Percentiles rank a stretch among this genome's conserved stretches.
Conservation (phyloP, 345 rosid genomes). For the Salix caprea region DNA sequence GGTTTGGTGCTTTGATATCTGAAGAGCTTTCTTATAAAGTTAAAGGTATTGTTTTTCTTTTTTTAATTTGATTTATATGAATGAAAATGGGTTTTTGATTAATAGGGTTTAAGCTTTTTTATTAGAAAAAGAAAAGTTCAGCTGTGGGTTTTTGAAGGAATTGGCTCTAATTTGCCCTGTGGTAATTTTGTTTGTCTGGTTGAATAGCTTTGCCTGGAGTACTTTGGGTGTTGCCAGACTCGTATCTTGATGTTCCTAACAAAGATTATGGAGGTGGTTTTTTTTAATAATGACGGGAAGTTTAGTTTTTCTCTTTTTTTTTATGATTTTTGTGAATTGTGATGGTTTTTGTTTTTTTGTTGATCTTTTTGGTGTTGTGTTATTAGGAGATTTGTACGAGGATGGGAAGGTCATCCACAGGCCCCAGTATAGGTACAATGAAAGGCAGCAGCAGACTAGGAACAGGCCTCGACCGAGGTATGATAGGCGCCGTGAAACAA, state of each 20-base stretch:
- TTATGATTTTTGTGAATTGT: background rate
- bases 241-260: constrained; percentile 91
- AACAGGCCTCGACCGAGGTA: constrained; percentile 59
- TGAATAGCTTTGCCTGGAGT: constrained; percentile 72
- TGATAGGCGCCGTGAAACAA: constrained; percentile 66
- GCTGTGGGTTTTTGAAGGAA: background rate
- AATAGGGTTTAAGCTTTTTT: background rate
- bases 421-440: constrained; percentile 64
- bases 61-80: background rate
- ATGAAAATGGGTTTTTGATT: background rate
- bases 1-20: constrained; percentile 89
- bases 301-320: background rate
- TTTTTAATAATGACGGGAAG: background rate
- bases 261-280: constrained; percentile 93
- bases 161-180: background rate
- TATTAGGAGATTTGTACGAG: constrained; percentile 67
- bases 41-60: constrained; percentile 54
- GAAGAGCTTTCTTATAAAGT: constrained; percentile 90
- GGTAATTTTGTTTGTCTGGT: constrained; percentile 10
- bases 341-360: background rate
- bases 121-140: background rate
- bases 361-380: constrained; percentile 1
- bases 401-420: constrained; percentile 89
- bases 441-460: constrained; percentile 53
- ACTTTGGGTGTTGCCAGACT: constrained; percentile 95